Base-by-base conservation (phyloP, 768 basidiomycete species). In the Tylopilus vinaceipallidus region DNA sequence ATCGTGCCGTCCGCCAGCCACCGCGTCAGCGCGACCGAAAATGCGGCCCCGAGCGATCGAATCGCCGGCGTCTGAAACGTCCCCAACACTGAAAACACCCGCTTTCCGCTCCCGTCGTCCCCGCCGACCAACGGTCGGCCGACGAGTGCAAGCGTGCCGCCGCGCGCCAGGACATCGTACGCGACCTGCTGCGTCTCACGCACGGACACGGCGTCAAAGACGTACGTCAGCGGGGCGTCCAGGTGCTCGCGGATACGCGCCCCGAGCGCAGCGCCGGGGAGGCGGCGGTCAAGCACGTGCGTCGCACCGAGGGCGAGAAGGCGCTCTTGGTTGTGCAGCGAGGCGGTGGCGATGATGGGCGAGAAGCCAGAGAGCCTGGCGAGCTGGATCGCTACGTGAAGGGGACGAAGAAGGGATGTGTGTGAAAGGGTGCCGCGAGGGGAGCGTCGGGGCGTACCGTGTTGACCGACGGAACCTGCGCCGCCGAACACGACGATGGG, bases 391-490 rank as follows among this genome's bases (percentile, higher is more conserved):
- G 48, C 67, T 65, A n/a, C 3, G 27, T 55, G 14, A 8, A 33
- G 6, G 26, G 35, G 2, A 29, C 4, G 0, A 1, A n/a, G 53
- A 14, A 36, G n/a, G 4, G 20, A 8, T 2, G 19, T 27, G 6
- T 11, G 3, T 2, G 2, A 34, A 16, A 6, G 27, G 6, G 27
- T 29, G 27, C 6, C 27, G 27, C 2, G 7, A 10, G 10, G 14
- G 14, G 17, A 17, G 24, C 14, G 27, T 17, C 8, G 35, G 33
- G n/a, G 8, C 22, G 13, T 53, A 73, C 71, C 69, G 32, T 55
- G 68, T 55, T 72, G 72, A n/a, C 72, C 74, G 11, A 75, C 47
- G 19, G 69, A 69, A n/a, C 60, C 55, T 26, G 72, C 57, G 6
- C 74, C 73, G 22, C 72, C 72, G 20, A 72, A 42, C 17, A 74